Percentiles rank a stretch among this genome's conserved stretches.
phyloP scores from a whole-genome alignment of 495 filamentous ascomycete genomes.

The Podospora didyma region DNA sequence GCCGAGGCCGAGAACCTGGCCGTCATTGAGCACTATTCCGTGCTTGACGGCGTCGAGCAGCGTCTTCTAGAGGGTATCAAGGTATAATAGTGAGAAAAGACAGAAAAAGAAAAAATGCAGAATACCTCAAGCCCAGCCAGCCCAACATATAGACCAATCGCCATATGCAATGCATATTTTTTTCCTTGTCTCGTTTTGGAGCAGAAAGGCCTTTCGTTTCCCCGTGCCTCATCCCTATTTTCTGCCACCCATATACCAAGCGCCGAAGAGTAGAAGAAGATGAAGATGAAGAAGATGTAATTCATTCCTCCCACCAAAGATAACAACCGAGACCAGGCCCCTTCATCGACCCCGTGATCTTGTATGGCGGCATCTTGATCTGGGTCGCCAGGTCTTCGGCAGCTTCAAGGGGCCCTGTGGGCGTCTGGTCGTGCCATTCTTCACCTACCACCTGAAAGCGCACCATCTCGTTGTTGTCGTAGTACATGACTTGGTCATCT shows the following conservation, averaged over 20 bases:
- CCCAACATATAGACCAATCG: not conserved
- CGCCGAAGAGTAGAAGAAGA: too few species aligned
- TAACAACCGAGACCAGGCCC: slow-evolving; percentile 48
- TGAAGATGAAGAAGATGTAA: too few species aligned
- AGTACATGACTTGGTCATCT: slow-evolving; percentile 68
- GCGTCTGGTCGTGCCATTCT: slow-evolving; percentile 83
- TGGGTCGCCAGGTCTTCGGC: slow-evolving; percentile 31
- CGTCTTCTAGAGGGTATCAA: slow-evolving; percentile 62
- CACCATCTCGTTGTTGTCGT: slow-evolving; percentile 83
- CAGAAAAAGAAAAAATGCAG: not conserved
- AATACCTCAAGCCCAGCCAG: not conserved
- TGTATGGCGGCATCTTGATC: slow-evolving; percentile 53
- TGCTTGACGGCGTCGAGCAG: slow-evolving; percentile 81
- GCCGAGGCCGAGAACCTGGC: slow-evolving; percentile 93
- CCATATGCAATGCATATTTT: not conserved
- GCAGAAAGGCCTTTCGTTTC: not conserved
- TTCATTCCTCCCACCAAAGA: slow-evolving; percentile 49
- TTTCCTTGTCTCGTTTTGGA: not conserved
- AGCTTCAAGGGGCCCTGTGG: slow-evolving; percentile 56
- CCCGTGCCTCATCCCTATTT: not conserved
- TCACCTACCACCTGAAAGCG: slow-evolving; percentile 80
- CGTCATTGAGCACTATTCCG: slow-evolving; percentile 87
- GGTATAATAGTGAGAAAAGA: slow-evolving; percentile 21
- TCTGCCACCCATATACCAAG: too few species aligned
- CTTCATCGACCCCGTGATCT: slow-evolving; percentile 59